phyloP scores from a whole-genome alignment of 352 stramenopile species.

The Globisporangium barbulae region DNA sequence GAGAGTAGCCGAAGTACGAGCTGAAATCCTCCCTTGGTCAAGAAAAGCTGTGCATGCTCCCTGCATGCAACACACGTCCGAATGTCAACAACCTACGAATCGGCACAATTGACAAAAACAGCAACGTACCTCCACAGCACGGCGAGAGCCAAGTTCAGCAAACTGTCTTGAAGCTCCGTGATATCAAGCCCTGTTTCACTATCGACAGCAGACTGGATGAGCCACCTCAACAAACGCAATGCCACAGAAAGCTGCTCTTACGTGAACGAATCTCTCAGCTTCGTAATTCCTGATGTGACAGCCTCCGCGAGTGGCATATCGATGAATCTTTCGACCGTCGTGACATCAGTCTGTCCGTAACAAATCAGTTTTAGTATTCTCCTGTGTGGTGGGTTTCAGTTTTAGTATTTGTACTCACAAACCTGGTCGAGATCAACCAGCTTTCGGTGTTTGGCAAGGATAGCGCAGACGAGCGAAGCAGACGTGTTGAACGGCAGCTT shows the following conservation, averaged over 20 bases:
- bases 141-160: slow-evolving; percentile 23
- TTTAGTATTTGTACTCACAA: neutral
- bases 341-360: neutral
- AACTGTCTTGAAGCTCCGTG: slow-evolving; percentile 11
- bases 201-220: slow-evolving; percentile 5
- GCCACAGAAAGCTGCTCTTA: neutral
- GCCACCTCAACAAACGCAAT: neutral
- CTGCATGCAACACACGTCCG: neutral
- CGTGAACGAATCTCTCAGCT: neutral
- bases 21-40: neutral
- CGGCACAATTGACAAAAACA: neutral
- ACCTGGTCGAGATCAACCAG: slow-evolving; percentile 4
- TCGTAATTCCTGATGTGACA: neutral
- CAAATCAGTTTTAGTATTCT: neutral
- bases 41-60: slow-evolving; percentile 1
- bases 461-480: neutral
- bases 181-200: slow-evolving; percentile 8
- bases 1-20: neutral
- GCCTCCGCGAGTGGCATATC: neutral
- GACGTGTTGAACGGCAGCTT: neutral
- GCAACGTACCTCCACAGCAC: slow-evolving; percentile 25
- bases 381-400: neutral
- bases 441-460: slow-evolving; percentile 4
- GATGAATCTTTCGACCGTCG: neutral
- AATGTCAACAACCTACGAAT: neutral